Percentiles rank a stretch among this genome's conserved stretches.
These are phyloP conservation scores for Periconia sp. DNA, from an alignment of 2,329 filamentous ascomycete genomes.

Conservation along the genomic window DNA sequence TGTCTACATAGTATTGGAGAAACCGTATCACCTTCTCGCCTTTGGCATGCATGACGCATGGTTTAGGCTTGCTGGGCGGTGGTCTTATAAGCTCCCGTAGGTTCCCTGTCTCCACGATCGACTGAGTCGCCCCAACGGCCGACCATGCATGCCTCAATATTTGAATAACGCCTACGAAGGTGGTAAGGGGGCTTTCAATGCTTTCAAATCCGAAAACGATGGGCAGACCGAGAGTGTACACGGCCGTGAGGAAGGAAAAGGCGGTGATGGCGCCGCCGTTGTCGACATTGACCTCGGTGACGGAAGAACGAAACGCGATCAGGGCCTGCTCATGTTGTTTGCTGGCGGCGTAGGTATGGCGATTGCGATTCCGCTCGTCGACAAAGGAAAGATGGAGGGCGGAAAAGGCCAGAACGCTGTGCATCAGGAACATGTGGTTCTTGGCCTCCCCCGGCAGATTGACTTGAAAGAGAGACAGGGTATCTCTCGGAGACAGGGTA, in stretches of 20 bases:
- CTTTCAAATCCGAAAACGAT: constrained; percentile 12
- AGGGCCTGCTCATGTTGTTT: constrained; percentile 21
- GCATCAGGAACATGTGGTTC: constrained; percentile 22
- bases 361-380: constrained; percentile 8
- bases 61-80: neutral
- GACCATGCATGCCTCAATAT: constrained; percentile 12
- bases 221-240: constrained; percentile 12
- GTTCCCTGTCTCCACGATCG: constrained; percentile 9
- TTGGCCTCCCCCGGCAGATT: constrained; percentile 23
- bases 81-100: constrained; percentile 11
- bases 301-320: constrained; percentile 12
- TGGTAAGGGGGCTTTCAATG: constrained; percentile 2
- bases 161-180: constrained; percentile 13
- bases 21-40: constrained; percentile 11
- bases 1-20: constrained; percentile 17
- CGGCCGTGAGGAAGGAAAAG: constrained; percentile 15
- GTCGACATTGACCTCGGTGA: constrained; percentile 9
- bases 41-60: constrained; percentile 12
- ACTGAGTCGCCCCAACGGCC: constrained; percentile 6
- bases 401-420: constrained; percentile 24
- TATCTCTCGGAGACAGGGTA: constrained; percentile 12
- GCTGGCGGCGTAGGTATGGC: constrained; percentile 13
- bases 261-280: constrained; percentile 15
- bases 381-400: constrained; percentile 21
- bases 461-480: constrained; percentile 18